Percentiles rank a stretch among this genome's conserved stretches.
Conservation (phyloP, 2,329 filamentous ascomycete genomes). For the Fusarium phyllophilum region DNA sequence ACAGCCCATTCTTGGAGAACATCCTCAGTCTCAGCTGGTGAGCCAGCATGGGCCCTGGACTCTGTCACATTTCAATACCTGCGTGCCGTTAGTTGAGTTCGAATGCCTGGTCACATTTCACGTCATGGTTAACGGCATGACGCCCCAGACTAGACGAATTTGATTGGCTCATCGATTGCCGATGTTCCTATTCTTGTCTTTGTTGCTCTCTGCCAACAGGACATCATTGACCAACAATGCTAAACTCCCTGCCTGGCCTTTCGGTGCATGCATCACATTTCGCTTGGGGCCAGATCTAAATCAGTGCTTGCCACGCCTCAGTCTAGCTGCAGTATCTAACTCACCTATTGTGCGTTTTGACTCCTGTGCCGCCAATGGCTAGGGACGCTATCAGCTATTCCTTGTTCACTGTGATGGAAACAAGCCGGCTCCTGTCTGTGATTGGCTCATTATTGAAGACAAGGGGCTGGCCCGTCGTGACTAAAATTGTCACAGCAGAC, state of each 20-base stretch:
- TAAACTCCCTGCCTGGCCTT: conserved; percentile 1
- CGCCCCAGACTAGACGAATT: neutral
- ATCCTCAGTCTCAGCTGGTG: neutral
- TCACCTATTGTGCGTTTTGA: conserved; percentile 23
- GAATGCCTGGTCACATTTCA: conserved; percentile 1
- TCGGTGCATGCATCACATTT: neutral
- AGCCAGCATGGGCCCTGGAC: conserved; percentile 6
- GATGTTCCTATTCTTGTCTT: conserved; percentile 28
- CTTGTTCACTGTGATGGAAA: conserved; percentile 34
- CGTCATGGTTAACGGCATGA: neutral
- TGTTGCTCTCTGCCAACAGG: neutral
- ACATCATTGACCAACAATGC: neutral
- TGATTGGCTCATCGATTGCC: conserved; percentile 3
- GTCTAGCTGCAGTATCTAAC: conserved; percentile 14
- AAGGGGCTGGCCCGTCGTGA: conserved; percentile 31
- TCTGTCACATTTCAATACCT: neutral
- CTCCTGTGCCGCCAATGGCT: conserved; percentile 14
- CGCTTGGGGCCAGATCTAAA: neutral
- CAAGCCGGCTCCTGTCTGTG: conserved; percentile 7
- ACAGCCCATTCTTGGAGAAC: conserved; percentile 13
- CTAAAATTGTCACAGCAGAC: conserved; percentile 40
- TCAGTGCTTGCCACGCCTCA: conserved; percentile 29
- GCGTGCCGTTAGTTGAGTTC: neutral
- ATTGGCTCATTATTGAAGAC: conserved; percentile 33
- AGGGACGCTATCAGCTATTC: conserved; percentile 15